Percentiles rank a stretch among this genome's conserved stretches.
These are phyloP conservation scores for Rhizophora apiculata DNA, from an alignment of 345 rosid genomes.

Conservation along the genomic window DNA sequence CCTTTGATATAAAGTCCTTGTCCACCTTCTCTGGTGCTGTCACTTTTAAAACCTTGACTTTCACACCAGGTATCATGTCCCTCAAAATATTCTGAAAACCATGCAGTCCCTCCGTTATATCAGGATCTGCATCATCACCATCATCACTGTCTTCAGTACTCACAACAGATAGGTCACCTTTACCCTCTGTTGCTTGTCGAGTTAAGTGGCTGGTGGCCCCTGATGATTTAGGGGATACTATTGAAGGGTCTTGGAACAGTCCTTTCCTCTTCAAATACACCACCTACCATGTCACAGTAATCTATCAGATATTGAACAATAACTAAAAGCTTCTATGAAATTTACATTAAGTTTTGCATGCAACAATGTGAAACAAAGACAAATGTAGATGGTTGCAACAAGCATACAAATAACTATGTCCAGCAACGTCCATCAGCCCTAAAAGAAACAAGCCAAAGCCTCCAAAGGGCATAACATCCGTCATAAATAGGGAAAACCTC, in stretches of 20 bases:
- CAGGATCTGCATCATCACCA: conserved; percentile 58
- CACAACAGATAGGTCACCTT: conserved; percentile 46
- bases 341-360: too few relatives aligned
- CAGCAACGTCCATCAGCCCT: too few relatives aligned
- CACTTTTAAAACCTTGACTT: conserved; percentile 85
- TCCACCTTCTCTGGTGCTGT: conserved; percentile 70
- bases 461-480: too few relatives aligned
- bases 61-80: conserved; percentile 85
- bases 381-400: too few relatives aligned
- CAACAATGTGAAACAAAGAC: too few relatives aligned
- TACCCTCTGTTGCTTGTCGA: conserved; percentile 52
- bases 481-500: too few relatives aligned
- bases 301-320: conserved; percentile 11
- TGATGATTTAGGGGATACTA: conserved; percentile 36
- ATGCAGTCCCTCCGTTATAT: conserved; percentile 64
- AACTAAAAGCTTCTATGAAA: not conserved
- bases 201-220: conserved; percentile 39
- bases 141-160: conserved; percentile 62
- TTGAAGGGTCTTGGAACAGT: conserved; percentile 42
- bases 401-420: too few relatives aligned
- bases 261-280: conserved; percentile 72
- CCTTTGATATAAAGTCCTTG: conserved; percentile 81
- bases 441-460: too few relatives aligned
- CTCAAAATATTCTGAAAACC: conserved; percentile 66
- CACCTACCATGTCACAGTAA: conserved; percentile 46